Conservation (phyloP, 129 eudicot species). For the Escallonia herrerae region DNA sequence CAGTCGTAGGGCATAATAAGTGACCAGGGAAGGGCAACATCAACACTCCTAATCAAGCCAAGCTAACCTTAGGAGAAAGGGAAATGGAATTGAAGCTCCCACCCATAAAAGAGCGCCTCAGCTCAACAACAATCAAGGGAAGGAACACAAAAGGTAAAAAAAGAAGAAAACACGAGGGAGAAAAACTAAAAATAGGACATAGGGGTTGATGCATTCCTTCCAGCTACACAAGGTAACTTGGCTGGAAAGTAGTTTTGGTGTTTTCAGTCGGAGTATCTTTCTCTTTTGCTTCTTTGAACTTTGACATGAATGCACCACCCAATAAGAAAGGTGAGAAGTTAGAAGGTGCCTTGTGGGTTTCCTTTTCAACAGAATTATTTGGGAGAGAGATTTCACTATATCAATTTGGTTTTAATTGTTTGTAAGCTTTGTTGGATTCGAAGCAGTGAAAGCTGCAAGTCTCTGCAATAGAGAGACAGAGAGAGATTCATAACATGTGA, state of each 20-base stretch:
- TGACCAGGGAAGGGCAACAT: background rate
- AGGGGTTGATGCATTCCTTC: background rate
- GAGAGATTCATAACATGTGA: constrained; percentile 6
- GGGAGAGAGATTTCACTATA: background rate
- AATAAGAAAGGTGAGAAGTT: background rate
- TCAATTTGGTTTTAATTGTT: background rate
- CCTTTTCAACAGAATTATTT: background rate
- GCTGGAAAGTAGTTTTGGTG: background rate
- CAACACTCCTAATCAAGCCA: no score
- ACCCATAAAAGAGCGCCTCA: background rate
- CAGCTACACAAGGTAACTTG: background rate
- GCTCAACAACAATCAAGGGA: background rate
- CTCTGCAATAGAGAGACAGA: background rate
- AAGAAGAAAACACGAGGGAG: no score
- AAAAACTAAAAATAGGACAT: background rate
- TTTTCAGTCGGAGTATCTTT: background rate
- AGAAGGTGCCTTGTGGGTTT: constrained; percentile 10
- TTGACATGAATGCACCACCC: background rate
- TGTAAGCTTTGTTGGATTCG: constrained; percentile 8
- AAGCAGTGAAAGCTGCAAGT: background rate
- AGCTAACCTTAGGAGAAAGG: no score
- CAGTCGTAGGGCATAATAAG: background rate
- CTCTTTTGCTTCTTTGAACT: background rate
- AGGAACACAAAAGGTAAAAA: background rate
- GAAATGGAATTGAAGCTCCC: no score